These are phyloP conservation scores for Mucor sp. DNA, from an alignment of 371 early-diverging fungal genomes.

Conservation along the genomic window DNA sequence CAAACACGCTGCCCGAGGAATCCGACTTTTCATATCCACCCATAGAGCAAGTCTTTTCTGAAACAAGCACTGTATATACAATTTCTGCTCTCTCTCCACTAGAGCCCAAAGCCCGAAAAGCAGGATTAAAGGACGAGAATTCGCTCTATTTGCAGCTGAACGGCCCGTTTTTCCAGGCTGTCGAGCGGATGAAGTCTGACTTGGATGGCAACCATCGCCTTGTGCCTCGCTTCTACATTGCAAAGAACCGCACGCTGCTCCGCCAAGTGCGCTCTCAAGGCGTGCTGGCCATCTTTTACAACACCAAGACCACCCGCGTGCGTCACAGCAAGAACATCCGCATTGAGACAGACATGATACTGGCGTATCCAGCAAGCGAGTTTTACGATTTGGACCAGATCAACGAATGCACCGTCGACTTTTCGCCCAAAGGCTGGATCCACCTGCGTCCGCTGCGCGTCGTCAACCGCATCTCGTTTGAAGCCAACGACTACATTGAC, in stretches of 20 bases:
- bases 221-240: conserved; percentile 49
- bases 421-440: conserved; percentile 45
- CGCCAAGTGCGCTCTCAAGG: conserved; percentile 40
- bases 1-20: conserved; percentile 31
- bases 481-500: conserved; percentile 43
- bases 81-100: conserved; percentile 43
- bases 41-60: conserved; percentile 29
- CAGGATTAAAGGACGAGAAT: conserved; percentile 36
- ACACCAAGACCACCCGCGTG: conserved; percentile 28
- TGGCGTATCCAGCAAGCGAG: conserved; percentile 44
- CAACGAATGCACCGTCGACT: conserved; percentile 44
- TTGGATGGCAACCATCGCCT: conserved; percentile 22
- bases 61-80: conserved; percentile 41
- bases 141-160: conserved; percentile 41
- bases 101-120: conserved; percentile 38
- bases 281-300: conserved; percentile 45
- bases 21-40: conserved; percentile 37
- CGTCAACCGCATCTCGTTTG: conserved; percentile 33
- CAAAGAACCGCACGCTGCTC: conserved; percentile 46
- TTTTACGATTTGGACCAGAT: conserved; percentile 45
- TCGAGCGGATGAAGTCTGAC: conserved; percentile 38
- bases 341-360: conserved; percentile 43
- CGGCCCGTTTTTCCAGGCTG: conserved; percentile 45
- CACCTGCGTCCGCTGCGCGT: conserved; percentile 40
- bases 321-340: conserved; percentile 25